Evolutionary conservation across 2,329 filamentous ascomycete genomes (phyloP), one percentile per base, ranked within the genome.

Genomic region (Lojkania enalia): DNA sequence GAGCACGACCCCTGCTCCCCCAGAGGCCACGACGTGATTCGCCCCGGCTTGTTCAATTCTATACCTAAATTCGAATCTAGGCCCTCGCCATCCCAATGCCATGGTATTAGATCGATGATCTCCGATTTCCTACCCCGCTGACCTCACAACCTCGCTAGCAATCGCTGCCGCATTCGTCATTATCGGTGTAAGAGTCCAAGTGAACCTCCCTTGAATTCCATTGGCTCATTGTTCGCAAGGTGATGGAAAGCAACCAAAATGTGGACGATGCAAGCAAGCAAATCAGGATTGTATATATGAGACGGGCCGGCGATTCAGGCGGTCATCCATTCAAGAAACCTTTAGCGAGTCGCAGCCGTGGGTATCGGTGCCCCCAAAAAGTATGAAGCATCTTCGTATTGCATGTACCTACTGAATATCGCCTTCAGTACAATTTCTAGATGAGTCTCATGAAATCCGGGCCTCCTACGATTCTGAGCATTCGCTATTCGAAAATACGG

Each of bases 101-200:
- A 63, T 69, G 65, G 65, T 69, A 61, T 31, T n/a, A 14, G 18
- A 2, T 39, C 14, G 20, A 36, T 5, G 2, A 12, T 20, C 16
- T 37, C 20, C 18, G 20, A 16, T 6, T 29, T 15, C 21, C n/a
- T 13, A 6, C 29, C 15, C 27, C 20, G 35, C 37, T 52, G 64
- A 40, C 59, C 39, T 11, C 11, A n/a, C n/a, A n/a, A n/a, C n/a
- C n/a, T n/a, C 48, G 36, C 23, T 39, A 70, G 66, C 59, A 68
- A 62, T 50, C 65, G 65, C 43, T 70, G 66, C 55, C 65, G 65
- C 47, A 64, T 60, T 43, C 63, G 65, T 56, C 66, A 70, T 49
- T 69, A 70, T 47, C 60, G 64, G 42, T 70, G 66, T 69, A 58
- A 48, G 31, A 29, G 20, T 20, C 40, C 19, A 19, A 19, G 18